Evolutionary conservation across 495 filamentous ascomycete species (phyloP), one percentile per base, ranked within the genome.

Genomic region (Aspergillus cristatus): DNA sequence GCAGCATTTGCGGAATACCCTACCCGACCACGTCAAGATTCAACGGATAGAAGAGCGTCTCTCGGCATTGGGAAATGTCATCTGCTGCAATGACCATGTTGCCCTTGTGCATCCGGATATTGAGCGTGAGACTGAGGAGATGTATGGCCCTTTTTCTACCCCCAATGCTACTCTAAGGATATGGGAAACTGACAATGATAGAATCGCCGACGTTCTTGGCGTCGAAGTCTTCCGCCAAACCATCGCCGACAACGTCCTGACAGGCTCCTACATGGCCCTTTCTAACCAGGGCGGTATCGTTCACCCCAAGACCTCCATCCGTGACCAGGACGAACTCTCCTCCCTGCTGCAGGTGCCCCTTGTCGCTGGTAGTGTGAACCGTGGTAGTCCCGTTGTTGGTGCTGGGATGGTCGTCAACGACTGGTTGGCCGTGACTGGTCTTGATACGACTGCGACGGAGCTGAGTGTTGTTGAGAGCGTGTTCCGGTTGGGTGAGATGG

Each of bases 381-480:
- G 91, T 40, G 93, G 91, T 24, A 84, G 77, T 43, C 76, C 85
- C 29, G 88, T 97, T n/a, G 86, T 98, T 20, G 91, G 91, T 16
- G 91, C 91, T 8, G 91, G 91, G 16, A 94, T 97, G 86, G 91
- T 98, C 7, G 91, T 98, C 39, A 98, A 98, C 56, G 91, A 98
- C 68, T 97, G 91, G 91, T 75, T 97, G 63, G 93, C 91, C 7
- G 85, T 98, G n/a, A 93, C 88, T 2, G 86, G 91, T 7, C 65
- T 96, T 32, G 93, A 97, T 55, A 98, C 91, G 11, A 98, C 91
- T 16, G 91, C 91, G 8, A 95, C 91, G 6, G 91, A 98, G 66
- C 64, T 98, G 54, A 93, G 84, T 51, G 91, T 98, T 43, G 75
- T 98, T 26, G 91, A 98, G 73, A 86, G 78, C 49, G 89, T 98